A percentile compares a stretch with the other conserved stretches of the same genome.
These are phyloP conservation scores for Abrus precatorius DNA, from an alignment of 306 rosid genomes.

Conservation along the genomic window DNA sequence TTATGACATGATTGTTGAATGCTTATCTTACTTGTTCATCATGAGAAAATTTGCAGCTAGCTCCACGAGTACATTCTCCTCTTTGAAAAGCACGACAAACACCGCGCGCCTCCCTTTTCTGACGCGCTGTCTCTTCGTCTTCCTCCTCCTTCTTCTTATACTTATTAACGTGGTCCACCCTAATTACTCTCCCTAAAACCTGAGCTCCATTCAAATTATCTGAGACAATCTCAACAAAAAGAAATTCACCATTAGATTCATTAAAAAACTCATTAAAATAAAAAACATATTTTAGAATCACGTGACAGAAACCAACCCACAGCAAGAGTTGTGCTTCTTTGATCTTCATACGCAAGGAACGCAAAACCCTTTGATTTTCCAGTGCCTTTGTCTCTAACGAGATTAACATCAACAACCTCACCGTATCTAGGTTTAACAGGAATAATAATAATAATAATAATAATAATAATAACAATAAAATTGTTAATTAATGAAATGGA, in stretches of 20 bases:
- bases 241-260: not conserved
- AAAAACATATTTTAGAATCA: not conserved
- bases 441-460: not conserved
- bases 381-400: constrained; percentile 89
- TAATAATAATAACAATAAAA: not conserved
- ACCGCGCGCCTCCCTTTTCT: constrained; percentile 90
- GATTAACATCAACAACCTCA: constrained; percentile 90
- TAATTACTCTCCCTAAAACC: constrained; percentile 75
- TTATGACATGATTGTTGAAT: constrained; percentile 3
- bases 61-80: constrained; percentile 95
- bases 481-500: not conserved
- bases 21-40: constrained; percentile 73
- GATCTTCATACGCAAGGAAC: constrained; percentile 91
- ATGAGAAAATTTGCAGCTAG: constrained; percentile 88
- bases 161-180: constrained; percentile 88
- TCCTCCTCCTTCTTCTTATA: constrained; percentile 96
- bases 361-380: constrained; percentile 94
- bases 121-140: constrained; percentile 82
- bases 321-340: constrained; percentile 88
- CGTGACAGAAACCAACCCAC: constrained; percentile 68
- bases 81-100: constrained; percentile 95
- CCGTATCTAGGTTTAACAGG: constrained; percentile 66
- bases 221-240: constrained; percentile 28
- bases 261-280: not conserved
- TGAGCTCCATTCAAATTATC: constrained; percentile 95